These are phyloP conservation scores for Iberis pinnata DNA, from an alignment of 345 rosid genomes.

Conservation along the genomic window DNA sequence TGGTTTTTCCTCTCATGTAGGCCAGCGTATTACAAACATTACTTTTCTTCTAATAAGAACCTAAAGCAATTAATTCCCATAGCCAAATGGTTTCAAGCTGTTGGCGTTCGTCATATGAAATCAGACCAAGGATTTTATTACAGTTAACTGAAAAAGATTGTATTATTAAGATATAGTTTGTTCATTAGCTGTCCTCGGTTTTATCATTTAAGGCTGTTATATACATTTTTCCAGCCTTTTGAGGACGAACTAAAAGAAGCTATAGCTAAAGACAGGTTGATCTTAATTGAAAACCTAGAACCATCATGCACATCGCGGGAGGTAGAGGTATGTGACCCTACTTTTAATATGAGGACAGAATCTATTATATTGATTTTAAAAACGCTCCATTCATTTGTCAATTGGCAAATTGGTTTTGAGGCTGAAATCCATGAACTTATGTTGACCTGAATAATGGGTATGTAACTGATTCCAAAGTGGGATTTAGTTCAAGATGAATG, in stretches of 20 bases:
- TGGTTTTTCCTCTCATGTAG: constrained; percentile 4
- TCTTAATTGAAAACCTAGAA: constrained; percentile 48
- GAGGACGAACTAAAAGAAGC: constrained; percentile 37
- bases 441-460: too few species aligned
- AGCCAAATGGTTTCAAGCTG: neutral
- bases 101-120: constrained; percentile 8
- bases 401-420: neutral
- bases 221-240: constrained; percentile 38
- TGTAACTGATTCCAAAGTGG: too few species aligned
- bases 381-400: neutral
- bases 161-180: neutral
- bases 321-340: constrained; percentile 42
- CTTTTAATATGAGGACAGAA: neutral
- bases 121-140: neutral
- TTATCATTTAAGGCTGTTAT: constrained; percentile 1
- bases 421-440: too few species aligned
- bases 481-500: neutral
- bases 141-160: neutral
- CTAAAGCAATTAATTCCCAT: neutral
- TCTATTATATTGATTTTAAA: neutral
- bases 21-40: constrained; percentile 9
- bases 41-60: constrained; percentile 6
- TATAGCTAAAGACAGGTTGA: constrained; percentile 28
- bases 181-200: neutral
- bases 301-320: constrained; percentile 48